Percentiles rank a stretch among this genome's conserved stretches.
phyloP scores from a whole-genome alignment of 2,329 filamentous ascomycete genomes.

The Claviceps quebecensis region DNA sequence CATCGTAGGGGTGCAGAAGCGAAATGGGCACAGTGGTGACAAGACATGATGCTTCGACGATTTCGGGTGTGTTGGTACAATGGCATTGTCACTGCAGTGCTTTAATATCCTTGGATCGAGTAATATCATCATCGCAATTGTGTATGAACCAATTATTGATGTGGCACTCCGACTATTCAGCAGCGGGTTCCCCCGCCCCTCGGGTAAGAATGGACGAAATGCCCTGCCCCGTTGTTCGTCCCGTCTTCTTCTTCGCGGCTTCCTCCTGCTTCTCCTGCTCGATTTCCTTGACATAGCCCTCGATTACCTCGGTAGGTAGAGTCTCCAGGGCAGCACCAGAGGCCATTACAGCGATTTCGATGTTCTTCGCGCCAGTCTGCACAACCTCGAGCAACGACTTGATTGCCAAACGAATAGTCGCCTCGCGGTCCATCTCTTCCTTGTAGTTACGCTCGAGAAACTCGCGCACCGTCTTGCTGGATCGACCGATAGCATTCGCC shows the following conservation, averaged over 20 bases:
- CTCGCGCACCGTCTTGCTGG: conserved; percentile 96
- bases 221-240: conserved; percentile 54
- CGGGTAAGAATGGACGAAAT: conserved; percentile 63
- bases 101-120: conserved; percentile 7
- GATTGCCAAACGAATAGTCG: conserved; percentile 91
- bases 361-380: conserved; percentile 98
- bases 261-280: conserved; percentile 99
- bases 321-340: conserved; percentile 85
- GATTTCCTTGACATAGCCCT: conserved; percentile 95
- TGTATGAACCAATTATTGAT: neutral
- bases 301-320: conserved; percentile 89
- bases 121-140: neutral
- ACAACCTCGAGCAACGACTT: conserved; percentile 97
- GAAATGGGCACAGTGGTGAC: neutral
- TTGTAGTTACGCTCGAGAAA: conserved; percentile 99
- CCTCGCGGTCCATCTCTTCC: conserved; percentile 90
- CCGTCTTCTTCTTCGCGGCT: conserved; percentile 90
- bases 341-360: conserved; percentile 97
- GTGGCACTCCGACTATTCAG: conserved; percentile 15
- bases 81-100: conserved; percentile 15
- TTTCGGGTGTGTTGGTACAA: conserved; percentile 22
- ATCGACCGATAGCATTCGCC: conserved; percentile 95
- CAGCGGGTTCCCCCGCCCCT: conserved; percentile 28
- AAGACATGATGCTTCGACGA: neutral
- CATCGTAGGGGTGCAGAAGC: neutral